Evolutionary conservation across 345 rosid genomes (phyloP).

Genomic region (Salix purpurea): DNA sequence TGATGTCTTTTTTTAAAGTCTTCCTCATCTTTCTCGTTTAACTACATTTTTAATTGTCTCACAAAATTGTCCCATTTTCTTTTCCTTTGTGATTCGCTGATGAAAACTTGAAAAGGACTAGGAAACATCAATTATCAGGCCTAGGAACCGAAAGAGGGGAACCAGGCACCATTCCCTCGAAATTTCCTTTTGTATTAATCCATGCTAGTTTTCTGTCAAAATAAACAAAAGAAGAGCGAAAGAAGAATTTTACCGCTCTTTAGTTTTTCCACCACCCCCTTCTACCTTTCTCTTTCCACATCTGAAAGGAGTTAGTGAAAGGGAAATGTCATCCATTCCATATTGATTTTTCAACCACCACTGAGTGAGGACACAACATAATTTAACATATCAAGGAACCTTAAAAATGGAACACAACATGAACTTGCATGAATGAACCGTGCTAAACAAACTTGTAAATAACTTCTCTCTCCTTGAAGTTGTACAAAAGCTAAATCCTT

Average conservation of each 20-base stretch:
- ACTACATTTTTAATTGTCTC: not conserved
- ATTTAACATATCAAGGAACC: not conserved
- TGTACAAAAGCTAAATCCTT: not conserved
- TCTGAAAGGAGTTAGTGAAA: not conserved
- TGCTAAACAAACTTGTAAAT: not conserved
- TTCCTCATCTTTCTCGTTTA: not conserved
- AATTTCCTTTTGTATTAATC: too few relatives aligned
- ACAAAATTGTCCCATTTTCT: not conserved
- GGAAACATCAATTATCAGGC: too few relatives aligned
- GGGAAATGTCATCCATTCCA: conserved; percentile 1
- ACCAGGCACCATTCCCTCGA: too few relatives aligned
- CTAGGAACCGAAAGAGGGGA: too few relatives aligned
- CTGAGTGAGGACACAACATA: not conserved
- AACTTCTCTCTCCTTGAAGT: not conserved
- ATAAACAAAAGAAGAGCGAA: not conserved
- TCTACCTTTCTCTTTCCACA: not conserved
- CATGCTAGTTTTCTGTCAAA: not conserved
- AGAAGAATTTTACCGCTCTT: conserved; percentile 7
- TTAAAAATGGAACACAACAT: too few relatives aligned
- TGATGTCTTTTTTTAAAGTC: too few relatives aligned
- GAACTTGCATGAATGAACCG: not conserved
- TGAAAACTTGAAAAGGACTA: too few relatives aligned
- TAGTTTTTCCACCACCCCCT: not conserved
- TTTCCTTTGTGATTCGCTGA: too few relatives aligned
- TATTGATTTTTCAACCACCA: not conserved